A percentile compares a stretch with the other conserved stretches of the same genome.
Conservation (phyloP, 257 asterid species). For the Solanum arcanum region DNA sequence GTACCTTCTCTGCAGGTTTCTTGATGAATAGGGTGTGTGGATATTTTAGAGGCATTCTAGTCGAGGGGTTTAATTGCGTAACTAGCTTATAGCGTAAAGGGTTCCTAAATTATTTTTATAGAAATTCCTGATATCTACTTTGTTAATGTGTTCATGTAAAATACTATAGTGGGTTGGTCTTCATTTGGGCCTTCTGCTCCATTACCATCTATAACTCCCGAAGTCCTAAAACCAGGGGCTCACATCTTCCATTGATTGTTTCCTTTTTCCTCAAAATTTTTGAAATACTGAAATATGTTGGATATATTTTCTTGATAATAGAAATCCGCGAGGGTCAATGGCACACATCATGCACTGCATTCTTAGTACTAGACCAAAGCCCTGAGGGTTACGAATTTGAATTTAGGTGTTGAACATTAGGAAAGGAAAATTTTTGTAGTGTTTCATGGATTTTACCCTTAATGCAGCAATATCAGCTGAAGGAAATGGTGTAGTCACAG, state of each 20-base stretch:
- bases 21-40: background rate
- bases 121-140: background rate
- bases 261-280: background rate
- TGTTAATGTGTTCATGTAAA: background rate
- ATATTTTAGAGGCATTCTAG: background rate
- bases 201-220: background rate
- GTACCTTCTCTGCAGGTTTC: background rate
- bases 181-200: background rate
- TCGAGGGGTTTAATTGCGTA: background rate
- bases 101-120: background rate
- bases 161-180: background rate
- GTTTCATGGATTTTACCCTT: slow-evolving; percentile 13
- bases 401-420: background rate
- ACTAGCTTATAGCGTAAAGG: background rate
- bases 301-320: background rate
- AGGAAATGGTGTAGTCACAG: slow-evolving; percentile 16
- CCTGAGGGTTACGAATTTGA: background rate
- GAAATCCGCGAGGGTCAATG: background rate
- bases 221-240: background rate
- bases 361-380: background rate
- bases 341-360: background rate
- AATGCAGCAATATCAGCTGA: slow-evolving; percentile 22
- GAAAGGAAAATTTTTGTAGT: background rate
- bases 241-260: background rate
- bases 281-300: background rate